phyloP scores from a whole-genome alignment of 192 early-diverging fungal species.

The Funneliformis geosporum region DNA sequence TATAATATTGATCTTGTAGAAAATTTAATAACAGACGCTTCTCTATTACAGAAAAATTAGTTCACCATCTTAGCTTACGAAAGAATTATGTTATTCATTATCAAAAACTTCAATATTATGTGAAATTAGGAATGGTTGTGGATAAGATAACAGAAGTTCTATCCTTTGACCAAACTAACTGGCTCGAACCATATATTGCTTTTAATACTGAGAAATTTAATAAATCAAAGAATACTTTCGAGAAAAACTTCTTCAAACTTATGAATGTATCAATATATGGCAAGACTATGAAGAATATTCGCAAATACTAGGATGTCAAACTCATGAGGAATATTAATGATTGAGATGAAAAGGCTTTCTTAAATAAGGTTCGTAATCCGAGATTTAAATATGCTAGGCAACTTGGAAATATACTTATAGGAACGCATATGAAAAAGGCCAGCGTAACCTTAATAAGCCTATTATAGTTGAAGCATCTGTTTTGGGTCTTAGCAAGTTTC shows the following conservation, averaged over 20 bases:
- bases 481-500: slow-evolving; percentile 6
- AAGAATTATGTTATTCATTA: slow-evolving; percentile 14
- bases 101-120: neutral
- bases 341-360: neutral
- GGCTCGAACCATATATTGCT: slow-evolving; percentile 16
- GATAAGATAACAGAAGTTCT: neutral
- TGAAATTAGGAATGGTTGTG: slow-evolving; percentile 3
- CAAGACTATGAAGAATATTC: too few relatives aligned
- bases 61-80: neutral
- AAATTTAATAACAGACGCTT: neutral
- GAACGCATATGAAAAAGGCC: too few relatives aligned
- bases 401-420: neutral
- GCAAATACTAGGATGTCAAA: neutral
- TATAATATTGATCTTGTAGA: neutral
- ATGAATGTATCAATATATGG: too few relatives aligned
- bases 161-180: slow-evolving; percentile 11
- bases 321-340: neutral
- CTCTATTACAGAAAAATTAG: neutral
- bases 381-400: neutral
- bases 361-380: neutral
- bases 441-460: too few relatives aligned
- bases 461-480: too few relatives aligned
- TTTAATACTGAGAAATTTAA: neutral
- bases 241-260: too few relatives aligned
- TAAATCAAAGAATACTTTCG: slow-evolving; percentile 7